Evolutionary conservation across 1,139 yeast species (phyloP).

Genomic region (Candida glucosophila): DNA sequence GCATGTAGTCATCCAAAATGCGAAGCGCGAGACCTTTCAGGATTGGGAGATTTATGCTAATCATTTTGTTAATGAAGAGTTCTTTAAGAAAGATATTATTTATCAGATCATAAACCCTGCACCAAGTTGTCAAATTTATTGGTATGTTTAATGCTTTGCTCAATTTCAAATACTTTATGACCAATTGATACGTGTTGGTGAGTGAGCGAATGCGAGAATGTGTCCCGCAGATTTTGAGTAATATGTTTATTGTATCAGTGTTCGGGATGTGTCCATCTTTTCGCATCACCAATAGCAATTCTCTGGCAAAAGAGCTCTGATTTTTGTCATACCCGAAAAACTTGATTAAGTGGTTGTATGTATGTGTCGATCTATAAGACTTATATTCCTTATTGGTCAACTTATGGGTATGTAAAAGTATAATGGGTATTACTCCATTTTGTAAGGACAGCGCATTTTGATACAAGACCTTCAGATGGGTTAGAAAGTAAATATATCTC

Average conservation of each 20-base stretch:
- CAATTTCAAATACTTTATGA: conserved; percentile 23
- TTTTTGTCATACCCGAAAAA: conserved; percentile 35
- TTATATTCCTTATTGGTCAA: conserved; percentile 22
- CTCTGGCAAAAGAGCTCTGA: conserved; percentile 36
- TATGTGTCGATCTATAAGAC: conserved; percentile 23
- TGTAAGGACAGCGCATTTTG: conserved; percentile 27
- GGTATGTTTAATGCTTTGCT: conserved; percentile 19
- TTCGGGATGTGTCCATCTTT: conserved; percentile 35
- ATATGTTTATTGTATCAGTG: conserved; percentile 31
- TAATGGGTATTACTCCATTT: conserved; percentile 31
- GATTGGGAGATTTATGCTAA: conserved; percentile 25
- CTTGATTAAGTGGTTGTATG: conserved; percentile 34
- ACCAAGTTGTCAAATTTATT: conserved; percentile 30
- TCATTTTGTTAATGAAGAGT: conserved; percentile 23
- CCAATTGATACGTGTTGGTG: conserved; percentile 23
- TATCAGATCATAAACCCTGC: conserved; percentile 30
- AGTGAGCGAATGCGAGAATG: conserved; percentile 27
- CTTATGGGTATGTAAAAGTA: conserved; percentile 32
- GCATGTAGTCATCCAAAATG: conserved; percentile 29
- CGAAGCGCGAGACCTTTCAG: conserved; percentile 20
- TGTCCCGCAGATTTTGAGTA: conserved; percentile 21
- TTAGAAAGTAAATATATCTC: conserved; percentile 28
- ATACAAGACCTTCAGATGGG: conserved; percentile 27
- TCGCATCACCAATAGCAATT: conserved; percentile 32
- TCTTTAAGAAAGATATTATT: conserved; percentile 31